Percentiles rank a stretch among this genome's conserved stretches.
Evolutionary conservation across 1,284 basidiomycete genomes (phyloP).

Genomic region (Coniferiporia sulphurascens): DNA sequence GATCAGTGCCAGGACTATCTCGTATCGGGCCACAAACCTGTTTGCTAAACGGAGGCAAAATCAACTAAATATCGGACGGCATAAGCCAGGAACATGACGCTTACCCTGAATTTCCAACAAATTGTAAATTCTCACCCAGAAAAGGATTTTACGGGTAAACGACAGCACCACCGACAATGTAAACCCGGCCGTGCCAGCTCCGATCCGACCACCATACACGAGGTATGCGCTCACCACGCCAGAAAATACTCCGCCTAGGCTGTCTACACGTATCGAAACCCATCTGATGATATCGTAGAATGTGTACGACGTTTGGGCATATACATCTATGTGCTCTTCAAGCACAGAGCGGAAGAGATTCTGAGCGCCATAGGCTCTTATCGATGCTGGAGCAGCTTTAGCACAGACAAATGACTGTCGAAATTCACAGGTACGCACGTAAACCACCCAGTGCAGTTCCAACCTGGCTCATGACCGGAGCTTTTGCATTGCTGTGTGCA

Average conservation of each 20-base stretch:
- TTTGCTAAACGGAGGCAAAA: slow-evolving; percentile 6
- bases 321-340: slow-evolving; percentile 20
- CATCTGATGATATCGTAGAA: slow-evolving; percentile 24
- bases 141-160: slow-evolving; percentile 15
- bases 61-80: neutral
- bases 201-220: slow-evolving; percentile 16
- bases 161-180: slow-evolving; percentile 18
- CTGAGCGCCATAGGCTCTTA: slow-evolving; percentile 26
- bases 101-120: slow-evolving; percentile 20
- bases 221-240: slow-evolving; percentile 19
- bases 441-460: slow-evolving; percentile 37
- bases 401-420: neutral
- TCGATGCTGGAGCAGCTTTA: slow-evolving; percentile 25
- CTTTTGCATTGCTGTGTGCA: slow-evolving; percentile 32
- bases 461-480: slow-evolving; percentile 41
- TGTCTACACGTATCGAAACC: slow-evolving; percentile 19
- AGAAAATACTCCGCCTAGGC: slow-evolving; percentile 19
- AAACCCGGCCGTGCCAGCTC: slow-evolving; percentile 20
- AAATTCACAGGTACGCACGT: slow-evolving; percentile 7
- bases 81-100: neutral
- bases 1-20: neutral
- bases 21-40: slow-evolving; percentile 6
- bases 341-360: slow-evolving; percentile 18
- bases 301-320: slow-evolving; percentile 18
- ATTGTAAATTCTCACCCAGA: slow-evolving; percentile 21